Evolutionary conservation across 169 alveolate genomes (phyloP), one percentile per base, ranked within the genome.

Genomic region (Plasmodium vivax): DNA sequence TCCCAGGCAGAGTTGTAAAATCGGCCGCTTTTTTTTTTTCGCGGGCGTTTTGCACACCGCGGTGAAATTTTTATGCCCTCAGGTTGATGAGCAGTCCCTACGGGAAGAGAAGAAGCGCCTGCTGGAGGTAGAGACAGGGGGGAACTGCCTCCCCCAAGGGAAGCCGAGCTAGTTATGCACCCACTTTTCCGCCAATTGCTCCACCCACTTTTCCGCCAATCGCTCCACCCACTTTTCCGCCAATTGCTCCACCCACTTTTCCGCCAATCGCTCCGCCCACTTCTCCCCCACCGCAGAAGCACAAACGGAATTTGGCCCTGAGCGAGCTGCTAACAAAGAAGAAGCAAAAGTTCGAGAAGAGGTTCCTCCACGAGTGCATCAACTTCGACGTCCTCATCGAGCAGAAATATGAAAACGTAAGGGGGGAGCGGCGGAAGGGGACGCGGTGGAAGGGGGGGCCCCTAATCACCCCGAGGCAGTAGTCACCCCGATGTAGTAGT

Each of bases 381-480:
- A 87, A 87, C 45, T 87, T 87, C 32, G 93, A 87, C 30, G 87
- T 87, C 74, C 56, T 87, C 16, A 56, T 87, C 9, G 93, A 87
- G 71, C 93, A 87, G 45, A 87, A 74, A 77, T 56, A 87, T 74
- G 93, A 87, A 87, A 75, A 87, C 47, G 93, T 87, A 87, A 32
- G 56, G 30, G 34, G 36, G 14, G 32, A 7, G 45, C 47, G n/a
- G 23, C 6, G 9, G 23, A 54, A 9, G 16, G 47, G 34, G 27
- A 81, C 62, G 9, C 36, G 19, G 27, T 0, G 27, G 27, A 23
- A 23, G 27, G 27, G n/a, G n/a, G n/a, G n/a, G n/a, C n/a, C n/a
- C n/a, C n/a, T 23, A 23, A 0, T 23, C 27, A 23, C 27, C 27
- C 27, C 27, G 27, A 23, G 0, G 27, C 27, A 23, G 27, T 23